Percentiles rank a stretch among this genome's conserved stretches.
Conservation (phyloP, 805 yeast genomes). For the Yamadazyma takamatsuzukensis region DNA sequence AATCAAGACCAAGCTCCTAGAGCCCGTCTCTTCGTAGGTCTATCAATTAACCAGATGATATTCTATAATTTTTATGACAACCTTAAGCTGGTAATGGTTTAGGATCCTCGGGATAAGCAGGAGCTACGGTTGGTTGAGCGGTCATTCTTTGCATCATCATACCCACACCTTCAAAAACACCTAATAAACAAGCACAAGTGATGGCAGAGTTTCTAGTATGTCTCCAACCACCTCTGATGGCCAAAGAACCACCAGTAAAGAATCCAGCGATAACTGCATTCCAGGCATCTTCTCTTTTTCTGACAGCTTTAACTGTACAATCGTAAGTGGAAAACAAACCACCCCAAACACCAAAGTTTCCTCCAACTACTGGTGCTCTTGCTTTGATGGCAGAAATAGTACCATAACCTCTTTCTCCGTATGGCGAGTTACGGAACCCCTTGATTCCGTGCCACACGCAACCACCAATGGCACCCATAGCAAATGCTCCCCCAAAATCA, state of each 20-base stretch:
- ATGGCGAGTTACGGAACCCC: conserved; percentile 97
- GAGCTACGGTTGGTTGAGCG: conserved; percentile 64
- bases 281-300: conserved; percentile 98
- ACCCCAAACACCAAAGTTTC: conserved; percentile 99
- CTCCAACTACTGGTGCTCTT: conserved; percentile 98
- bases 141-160: conserved; percentile 88
- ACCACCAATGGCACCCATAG: conserved; percentile 99
- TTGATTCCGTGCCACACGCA: conserved; percentile 98
- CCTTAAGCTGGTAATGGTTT: conserved; percentile 32
- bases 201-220: conserved; percentile 95
- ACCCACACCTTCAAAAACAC: conserved; percentile 97
- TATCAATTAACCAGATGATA: too few relatives aligned
- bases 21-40: too few relatives aligned
- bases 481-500: conserved; percentile 98
- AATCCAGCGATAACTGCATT: conserved; percentile 97
- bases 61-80: too few relatives aligned
- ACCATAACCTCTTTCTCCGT: conserved; percentile 91
- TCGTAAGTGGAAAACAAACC: conserved; percentile 94
- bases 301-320: conserved; percentile 90
- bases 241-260: conserved; percentile 96
- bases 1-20: too few relatives aligned
- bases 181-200: conserved; percentile 94
- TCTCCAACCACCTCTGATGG: conserved; percentile 98
- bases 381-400: conserved; percentile 88
- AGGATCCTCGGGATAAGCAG: conserved; percentile 42